Evolutionary conservation across 2,329 filamentous ascomycete species (phyloP), one percentile per base, ranked within the genome.

Genomic region (Beauveria australis): DNA sequence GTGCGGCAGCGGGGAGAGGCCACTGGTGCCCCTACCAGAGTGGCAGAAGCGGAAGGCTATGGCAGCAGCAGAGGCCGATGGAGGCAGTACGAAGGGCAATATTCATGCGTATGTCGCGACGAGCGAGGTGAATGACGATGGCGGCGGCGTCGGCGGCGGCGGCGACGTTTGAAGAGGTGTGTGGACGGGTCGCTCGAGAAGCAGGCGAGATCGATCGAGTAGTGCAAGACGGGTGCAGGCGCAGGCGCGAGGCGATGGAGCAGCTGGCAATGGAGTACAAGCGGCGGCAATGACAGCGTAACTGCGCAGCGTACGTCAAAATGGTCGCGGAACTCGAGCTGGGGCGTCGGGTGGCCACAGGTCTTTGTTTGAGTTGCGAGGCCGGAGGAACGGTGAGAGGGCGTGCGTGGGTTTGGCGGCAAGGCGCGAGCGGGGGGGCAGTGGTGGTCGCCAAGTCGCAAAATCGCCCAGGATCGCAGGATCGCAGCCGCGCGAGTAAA

Each of bases 1-100:
- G 66, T 64, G 47, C 26, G n/a, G 59, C 59, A 49, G 53, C 53
- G 59, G 40, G 22, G 26, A 47, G 53, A 47, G 44, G 53, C 53
- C 53, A 49, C 44, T 44, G 46, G 40, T 46, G 53, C 59, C 53
- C 48, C 59, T 61, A 52, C 52, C 59, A 18, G 49, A 46, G 24
- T 10, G 58, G 58, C 49, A 61, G 59, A 55, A 54, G 43, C 59
- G 30, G n/a, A 26, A 4, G 24, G n/a, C 10, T 9, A 43, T 19
- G 40, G 46, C 41, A 28, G 19, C 44, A 49, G 44, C 30, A 37
- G 33, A 37, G 14, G 14, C 22, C 26, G 40, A 26, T 16, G 33
- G 16, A 26, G 18, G 19, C 8, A 8, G 56, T 19, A 44, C 22
- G 24, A 7, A n/a, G 24, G 26, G 37, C 19, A 5, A 43, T 22